Evolutionary conservation across 2,329 filamentous ascomycete genomes (phyloP).

Genomic region (Arthrocladium fulminans): DNA sequence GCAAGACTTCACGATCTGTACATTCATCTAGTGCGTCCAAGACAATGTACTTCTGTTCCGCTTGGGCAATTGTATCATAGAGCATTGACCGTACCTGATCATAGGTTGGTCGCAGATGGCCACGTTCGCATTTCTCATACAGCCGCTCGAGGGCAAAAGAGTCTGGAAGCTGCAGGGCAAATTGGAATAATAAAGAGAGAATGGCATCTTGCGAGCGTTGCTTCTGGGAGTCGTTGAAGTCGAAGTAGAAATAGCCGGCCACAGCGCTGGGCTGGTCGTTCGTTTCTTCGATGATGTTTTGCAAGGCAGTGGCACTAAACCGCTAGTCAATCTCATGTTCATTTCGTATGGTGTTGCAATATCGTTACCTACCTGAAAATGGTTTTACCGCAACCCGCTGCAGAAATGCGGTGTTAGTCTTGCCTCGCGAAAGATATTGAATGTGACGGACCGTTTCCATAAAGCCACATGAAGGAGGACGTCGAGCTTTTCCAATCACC

Average conservation of each 20-base stretch:
- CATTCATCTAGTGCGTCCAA: slow-evolving; percentile 21
- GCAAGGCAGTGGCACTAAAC: slow-evolving; percentile 10
- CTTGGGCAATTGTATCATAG: not conserved
- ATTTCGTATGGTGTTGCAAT: not conserved
- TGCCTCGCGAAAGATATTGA: not conserved
- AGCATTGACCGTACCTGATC: slow-evolving; percentile 1
- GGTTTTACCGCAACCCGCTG: slow-evolving; percentile 15
- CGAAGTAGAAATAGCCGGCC: slow-evolving; percentile 30
- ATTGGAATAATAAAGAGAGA: slow-evolving; percentile 4
- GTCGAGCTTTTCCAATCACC: slow-evolving; percentile 7
- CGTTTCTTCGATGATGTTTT: slow-evolving; percentile 8
- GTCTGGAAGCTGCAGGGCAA: slow-evolving; percentile 3
- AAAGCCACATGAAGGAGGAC: slow-evolving; percentile 12
- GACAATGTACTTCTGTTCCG: slow-evolving; percentile 11
- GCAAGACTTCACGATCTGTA: slow-evolving; percentile 12
- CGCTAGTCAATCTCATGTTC: not conserved
- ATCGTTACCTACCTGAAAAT: slow-evolving; percentile 10
- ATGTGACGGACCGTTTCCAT: slow-evolving; percentile 11
- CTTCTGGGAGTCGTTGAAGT: slow-evolving; percentile 33
- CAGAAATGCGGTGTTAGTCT: not conserved
- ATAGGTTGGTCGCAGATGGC: slow-evolving; percentile 9
- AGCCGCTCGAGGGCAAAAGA: slow-evolving; percentile 8
- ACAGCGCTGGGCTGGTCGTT: not conserved
- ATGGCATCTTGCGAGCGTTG: slow-evolving; percentile 24
- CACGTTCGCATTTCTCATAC: slow-evolving; percentile 8